Percentiles rank a stretch among this genome's conserved stretches.
phyloP scores from a whole-genome alignment of 257 asterid genomes.

The Ajuga chamaepitys region DNA sequence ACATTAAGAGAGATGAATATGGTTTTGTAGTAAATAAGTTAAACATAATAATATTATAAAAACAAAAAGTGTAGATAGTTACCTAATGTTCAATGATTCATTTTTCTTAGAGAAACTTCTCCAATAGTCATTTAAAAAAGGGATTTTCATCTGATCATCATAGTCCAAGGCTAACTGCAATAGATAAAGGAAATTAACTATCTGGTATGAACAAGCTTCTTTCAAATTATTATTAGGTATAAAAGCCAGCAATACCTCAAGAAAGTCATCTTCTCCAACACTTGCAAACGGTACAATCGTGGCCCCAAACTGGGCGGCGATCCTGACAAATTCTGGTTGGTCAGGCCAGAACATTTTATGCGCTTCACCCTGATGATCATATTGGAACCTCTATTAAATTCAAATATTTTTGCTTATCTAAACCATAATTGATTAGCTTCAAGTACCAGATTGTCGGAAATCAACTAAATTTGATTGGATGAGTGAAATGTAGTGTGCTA shows the following conservation, averaged over 20 bases:
- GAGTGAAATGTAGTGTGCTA: background rate
- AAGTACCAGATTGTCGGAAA: too few relatives aligned
- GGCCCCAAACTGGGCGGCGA: slow-evolving; percentile 91
- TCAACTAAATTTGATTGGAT: too few relatives aligned
- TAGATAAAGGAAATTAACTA: background rate
- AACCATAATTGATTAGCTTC: too few relatives aligned
- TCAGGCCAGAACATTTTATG: slow-evolving; percentile 93
- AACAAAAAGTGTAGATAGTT: slow-evolving; percentile 29
- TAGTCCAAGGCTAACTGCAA: slow-evolving; percentile 76
- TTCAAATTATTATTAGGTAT: too few relatives aligned
- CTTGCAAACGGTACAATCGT: slow-evolving; percentile 92
- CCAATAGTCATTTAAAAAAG: slow-evolving; percentile 41
- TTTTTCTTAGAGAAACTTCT: slow-evolving; percentile 30
- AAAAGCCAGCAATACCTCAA: slow-evolving; percentile 70
- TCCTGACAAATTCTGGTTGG: slow-evolving; percentile 90
- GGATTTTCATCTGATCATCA: slow-evolving; percentile 70
- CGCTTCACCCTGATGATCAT: slow-evolving; percentile 74
- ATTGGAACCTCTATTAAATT: too few relatives aligned
- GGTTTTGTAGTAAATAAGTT: too few relatives aligned
- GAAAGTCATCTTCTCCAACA: slow-evolving; percentile 85
- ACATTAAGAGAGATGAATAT: too few relatives aligned
- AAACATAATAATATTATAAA: too few relatives aligned
- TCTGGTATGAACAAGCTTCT: too few relatives aligned
- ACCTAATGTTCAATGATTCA: slow-evolving; percentile 49
- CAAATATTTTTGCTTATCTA: too few relatives aligned